Evolutionary conservation across 768 basidiomycete genomes (phyloP), one percentile per base, ranked within the genome.

Genomic region (Coprinopsis marcescibilis): DNA sequence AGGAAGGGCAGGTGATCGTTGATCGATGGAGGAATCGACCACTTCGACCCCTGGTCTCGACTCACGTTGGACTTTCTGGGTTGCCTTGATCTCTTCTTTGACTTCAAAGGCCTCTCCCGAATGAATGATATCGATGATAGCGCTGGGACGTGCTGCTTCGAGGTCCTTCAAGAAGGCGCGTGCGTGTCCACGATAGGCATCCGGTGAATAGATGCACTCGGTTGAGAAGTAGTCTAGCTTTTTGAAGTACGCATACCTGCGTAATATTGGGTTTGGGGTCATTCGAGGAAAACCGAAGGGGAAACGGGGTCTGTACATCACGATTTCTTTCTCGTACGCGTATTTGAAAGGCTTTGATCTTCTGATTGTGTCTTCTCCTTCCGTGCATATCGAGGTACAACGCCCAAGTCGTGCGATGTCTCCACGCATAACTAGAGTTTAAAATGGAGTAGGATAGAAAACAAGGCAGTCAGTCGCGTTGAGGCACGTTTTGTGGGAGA

Each of bases 341-440:
- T 98, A 99, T 62, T 97, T 98, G 76, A 99, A 98, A n/a, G 96
- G 96, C 67, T 99, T 99, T 40, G 89, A 93, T 47, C 96, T 79
- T 63, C 83, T 90, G 62, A 98, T 97, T 1, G 92, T 94, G 58
- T 96, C 92, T 62, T 96, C 95, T 32, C 92, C 92, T 61, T 92
- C 83, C 0, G 96, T 99, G 49, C 91, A 95, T 50, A 99, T 94
- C 30, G 83, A 73, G 1, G 95, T 98, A 65, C 96, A 98, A 43
- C 96, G 77, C 3, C 90, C 89, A 11, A 99, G 75, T 30, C 96
- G 79, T 13, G 94, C 90, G 39, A 98, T 92, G 64, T 99, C 96
- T 5, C 96, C 96, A 36, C 96, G 82, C 85, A 99, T 95, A 51
- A 98, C 95, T 99, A 52, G 43, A 44, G 51, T 37, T 50, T 46